Evolutionary conservation across 2,329 filamentous ascomycete genomes (phyloP).

Genomic region (Samsoniella hepiali): DNA sequence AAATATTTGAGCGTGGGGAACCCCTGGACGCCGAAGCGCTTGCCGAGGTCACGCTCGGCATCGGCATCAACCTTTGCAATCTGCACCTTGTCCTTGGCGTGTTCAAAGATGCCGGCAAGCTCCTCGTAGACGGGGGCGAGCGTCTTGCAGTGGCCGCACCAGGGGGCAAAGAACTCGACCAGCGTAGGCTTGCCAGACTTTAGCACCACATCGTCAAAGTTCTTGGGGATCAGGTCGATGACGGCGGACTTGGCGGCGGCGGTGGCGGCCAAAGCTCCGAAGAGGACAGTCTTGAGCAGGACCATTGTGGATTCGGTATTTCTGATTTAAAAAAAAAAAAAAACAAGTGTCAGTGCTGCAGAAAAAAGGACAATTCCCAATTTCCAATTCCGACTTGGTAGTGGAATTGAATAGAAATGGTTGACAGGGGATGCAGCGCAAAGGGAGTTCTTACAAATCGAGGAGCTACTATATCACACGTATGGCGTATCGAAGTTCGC

Average conservation of each 20-base stretch:
- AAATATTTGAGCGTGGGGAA: constrained; percentile 99
- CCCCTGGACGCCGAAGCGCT: constrained; percentile 83
- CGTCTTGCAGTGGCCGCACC: constrained; percentile 99
- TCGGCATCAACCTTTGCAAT: constrained; percentile 98
- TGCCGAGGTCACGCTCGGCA: constrained; percentile 77
- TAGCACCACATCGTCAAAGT: constrained; percentile 88
- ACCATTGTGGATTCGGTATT: constrained; percentile 43
- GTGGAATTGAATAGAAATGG: not conserved
- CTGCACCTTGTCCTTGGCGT: constrained; percentile 67
- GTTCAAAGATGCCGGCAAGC: constrained; percentile 70
- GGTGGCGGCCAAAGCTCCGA: constrained; percentile 52
- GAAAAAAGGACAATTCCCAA: not conserved
- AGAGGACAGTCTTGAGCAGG: constrained; percentile 57
- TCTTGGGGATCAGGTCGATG: constrained; percentile 80
- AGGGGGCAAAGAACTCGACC: constrained; percentile 97
- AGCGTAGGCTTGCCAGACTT: constrained; percentile 92
- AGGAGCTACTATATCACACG: constrained; percentile 10
- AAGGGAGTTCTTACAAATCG: constrained; percentile 11
- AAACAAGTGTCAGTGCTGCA: not conserved
- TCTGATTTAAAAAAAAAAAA: constrained; percentile 5
- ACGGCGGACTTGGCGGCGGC: constrained; percentile 76
- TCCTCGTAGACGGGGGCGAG: constrained; percentile 95
- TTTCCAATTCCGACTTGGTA: not conserved
- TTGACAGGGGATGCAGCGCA: not conserved
- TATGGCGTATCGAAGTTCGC: constrained; percentile 15